Evolutionary conservation across 805 yeast genomes (phyloP).

Genomic region (Wickerhamia fluorescens): DNA sequence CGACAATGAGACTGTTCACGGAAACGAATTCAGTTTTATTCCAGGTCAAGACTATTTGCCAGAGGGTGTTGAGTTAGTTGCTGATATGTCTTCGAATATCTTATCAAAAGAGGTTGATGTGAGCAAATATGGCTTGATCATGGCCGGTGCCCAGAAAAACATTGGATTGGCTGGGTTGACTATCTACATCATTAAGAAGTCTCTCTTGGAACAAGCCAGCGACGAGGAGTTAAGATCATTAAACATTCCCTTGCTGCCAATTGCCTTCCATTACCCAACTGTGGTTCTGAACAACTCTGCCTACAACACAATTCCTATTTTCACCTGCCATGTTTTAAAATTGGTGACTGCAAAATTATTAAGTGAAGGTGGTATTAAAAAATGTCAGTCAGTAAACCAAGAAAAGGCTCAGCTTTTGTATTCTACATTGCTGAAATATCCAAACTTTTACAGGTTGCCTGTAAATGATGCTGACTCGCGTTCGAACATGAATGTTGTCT

Average conservation of each 20-base stretch:
- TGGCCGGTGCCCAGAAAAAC: constrained; percentile 98
- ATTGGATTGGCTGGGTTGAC: constrained; percentile 96
- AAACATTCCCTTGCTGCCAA: constrained; percentile 76
- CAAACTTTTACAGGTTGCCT: constrained; percentile 59
- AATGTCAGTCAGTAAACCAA: constrained; percentile 50
- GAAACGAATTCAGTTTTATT: constrained; percentile 64
- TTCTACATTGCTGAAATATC: constrained; percentile 53
- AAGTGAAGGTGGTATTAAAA: constrained; percentile 62
- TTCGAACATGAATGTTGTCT: constrained; percentile 90
- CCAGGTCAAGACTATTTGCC: constrained; percentile 54
- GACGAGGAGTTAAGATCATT: constrained; percentile 53
- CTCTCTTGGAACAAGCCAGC: constrained; percentile 59
- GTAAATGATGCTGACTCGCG: constrained; percentile 54
- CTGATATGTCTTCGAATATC: constrained; percentile 93
- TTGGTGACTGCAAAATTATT: constrained; percentile 64
- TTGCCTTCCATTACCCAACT: constrained; percentile 81
- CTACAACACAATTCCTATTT: constrained; percentile 92
- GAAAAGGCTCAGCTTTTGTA: constrained; percentile 63
- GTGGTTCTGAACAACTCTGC: constrained; percentile 87
- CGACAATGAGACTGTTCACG: constrained; percentile 96
- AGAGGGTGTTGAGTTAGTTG: constrained; percentile 70
- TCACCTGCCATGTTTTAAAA: constrained; percentile 80
- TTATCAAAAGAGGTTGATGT: constrained; percentile 77
- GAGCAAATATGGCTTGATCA: constrained; percentile 75
- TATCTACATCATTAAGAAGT: constrained; percentile 80